Percentiles rank a stretch among this genome's conserved stretches.
Conservation (phyloP, 1,284 basidiomycete species). For the Flammula alnicola region DNA sequence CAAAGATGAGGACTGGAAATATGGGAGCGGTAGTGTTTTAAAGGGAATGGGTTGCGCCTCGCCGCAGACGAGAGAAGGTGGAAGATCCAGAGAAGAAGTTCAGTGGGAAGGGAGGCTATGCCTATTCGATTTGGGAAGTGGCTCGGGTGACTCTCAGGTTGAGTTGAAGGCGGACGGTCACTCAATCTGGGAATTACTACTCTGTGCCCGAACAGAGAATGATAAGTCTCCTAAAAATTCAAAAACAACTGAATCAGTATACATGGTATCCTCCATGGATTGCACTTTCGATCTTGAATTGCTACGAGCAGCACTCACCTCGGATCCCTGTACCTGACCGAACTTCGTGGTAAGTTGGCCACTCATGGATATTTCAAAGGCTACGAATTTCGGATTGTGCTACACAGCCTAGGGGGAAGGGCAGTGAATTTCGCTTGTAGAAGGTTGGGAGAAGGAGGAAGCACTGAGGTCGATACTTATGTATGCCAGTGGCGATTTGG, state of each 20-base stretch:
- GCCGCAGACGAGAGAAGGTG: background rate
- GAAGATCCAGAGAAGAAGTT: constrained; percentile 16
- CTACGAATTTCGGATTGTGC: too few relatives aligned
- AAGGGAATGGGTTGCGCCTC: background rate
- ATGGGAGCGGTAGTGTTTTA: constrained; percentile 10
- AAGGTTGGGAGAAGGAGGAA: too few relatives aligned
- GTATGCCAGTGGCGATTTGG: too few relatives aligned
- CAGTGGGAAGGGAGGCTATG: constrained; percentile 6
- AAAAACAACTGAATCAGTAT: too few relatives aligned
- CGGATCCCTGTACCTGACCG: too few relatives aligned
- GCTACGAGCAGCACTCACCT: too few relatives aligned
- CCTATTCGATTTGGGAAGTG: constrained; percentile 2
- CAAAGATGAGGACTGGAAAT: constrained; percentile 2
- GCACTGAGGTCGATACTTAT: too few relatives aligned
- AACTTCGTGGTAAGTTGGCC: too few relatives aligned
- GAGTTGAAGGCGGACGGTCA: background rate
- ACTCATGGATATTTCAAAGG: too few relatives aligned
- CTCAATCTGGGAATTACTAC: background rate
- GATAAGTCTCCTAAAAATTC: background rate
- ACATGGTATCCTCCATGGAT: background rate
- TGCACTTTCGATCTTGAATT: background rate
- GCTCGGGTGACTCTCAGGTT: background rate
- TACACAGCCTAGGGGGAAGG: too few relatives aligned
- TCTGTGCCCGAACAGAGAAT: constrained; percentile 7
- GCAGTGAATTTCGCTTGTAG: too few relatives aligned